A percentile compares a stretch with the other conserved stretches of the same genome.
Evolutionary conservation across 2,329 filamentous ascomycete genomes (phyloP).

Genomic region (Monosporascus sp.): DNA sequence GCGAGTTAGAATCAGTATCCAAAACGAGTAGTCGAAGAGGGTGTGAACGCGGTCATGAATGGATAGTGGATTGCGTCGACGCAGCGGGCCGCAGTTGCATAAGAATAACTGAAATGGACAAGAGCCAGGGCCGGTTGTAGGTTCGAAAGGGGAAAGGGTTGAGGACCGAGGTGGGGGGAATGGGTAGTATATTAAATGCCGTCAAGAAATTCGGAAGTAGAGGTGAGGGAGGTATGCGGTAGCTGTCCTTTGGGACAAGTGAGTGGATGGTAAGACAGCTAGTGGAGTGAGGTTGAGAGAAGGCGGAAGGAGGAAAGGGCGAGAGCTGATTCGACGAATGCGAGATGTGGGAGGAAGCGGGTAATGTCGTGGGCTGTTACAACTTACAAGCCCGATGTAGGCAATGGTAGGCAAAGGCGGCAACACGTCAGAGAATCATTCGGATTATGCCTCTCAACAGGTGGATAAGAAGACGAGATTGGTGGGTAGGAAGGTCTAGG

Average conservation of each 20-base stretch:
- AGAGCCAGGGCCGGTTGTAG: slow-evolving; percentile 38
- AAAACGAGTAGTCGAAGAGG: slow-evolving; percentile 15
- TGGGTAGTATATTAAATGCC: slow-evolving; percentile 25
- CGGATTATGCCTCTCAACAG: slow-evolving; percentile 24
- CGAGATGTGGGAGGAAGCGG: slow-evolving; percentile 11
- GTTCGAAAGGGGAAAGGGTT: slow-evolving; percentile 38
- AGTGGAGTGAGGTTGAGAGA: slow-evolving; percentile 14
- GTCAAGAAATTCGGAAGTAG: slow-evolving; percentile 1
- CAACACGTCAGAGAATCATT: slow-evolving; percentile 33
- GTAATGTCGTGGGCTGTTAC: slow-evolving; percentile 26
- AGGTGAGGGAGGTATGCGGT: slow-evolving; percentile 14
- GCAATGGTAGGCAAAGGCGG: slow-evolving; percentile 24
- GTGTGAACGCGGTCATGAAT: slow-evolving; percentile 13
- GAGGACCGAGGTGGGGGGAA: slow-evolving; percentile 40
- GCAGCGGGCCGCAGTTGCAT: slow-evolving; percentile 27
- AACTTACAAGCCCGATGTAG: slow-evolving; percentile 27
- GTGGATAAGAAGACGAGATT: slow-evolving; percentile 21
- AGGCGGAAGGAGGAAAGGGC: slow-evolving; percentile 2
- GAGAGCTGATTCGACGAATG: slow-evolving; percentile 2
- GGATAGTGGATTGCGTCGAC: slow-evolving; percentile 13
- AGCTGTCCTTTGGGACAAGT: slow-evolving; percentile 16
- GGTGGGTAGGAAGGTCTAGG: slow-evolving; percentile 20
- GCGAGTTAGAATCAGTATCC: slow-evolving; percentile 33
- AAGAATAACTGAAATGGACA: slow-evolving; percentile 25
- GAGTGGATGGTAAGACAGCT: slow-evolving; percentile 18